These are phyloP conservation scores for Fonsecaea pugnacius DNA, from an alignment of 2,329 filamentous ascomycete species.

Conservation along the genomic window DNA sequence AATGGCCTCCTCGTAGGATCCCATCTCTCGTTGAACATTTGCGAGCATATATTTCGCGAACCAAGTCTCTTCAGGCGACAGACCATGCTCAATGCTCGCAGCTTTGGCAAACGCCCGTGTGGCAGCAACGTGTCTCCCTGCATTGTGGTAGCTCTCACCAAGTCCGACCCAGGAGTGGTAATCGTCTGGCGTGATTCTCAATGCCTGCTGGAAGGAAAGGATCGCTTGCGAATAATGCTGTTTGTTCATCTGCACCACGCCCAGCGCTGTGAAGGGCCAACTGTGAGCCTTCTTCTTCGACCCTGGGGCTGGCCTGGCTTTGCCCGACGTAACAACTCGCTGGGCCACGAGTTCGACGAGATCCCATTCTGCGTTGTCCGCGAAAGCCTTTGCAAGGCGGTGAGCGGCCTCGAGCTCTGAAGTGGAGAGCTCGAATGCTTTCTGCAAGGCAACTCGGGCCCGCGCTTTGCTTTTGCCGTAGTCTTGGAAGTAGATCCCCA, in stretches of 20 bases:
- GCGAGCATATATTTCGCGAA: conserved; percentile 97
- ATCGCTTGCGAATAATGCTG: conserved; percentile 88
- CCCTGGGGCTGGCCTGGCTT: conserved; percentile 84
- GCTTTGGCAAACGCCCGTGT: conserved; percentile 88
- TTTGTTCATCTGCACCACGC: conserved; percentile 92
- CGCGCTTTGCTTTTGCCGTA: conserved; percentile 85
- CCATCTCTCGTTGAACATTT: conserved; percentile 89
- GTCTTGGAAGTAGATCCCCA: conserved; percentile 89
- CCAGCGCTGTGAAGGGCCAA: conserved; percentile 93
- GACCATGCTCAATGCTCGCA: conserved; percentile 70
- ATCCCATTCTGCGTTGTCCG: conserved; percentile 92
- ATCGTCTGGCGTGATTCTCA: conserved; percentile 80
- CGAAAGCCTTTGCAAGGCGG: conserved; percentile 81
- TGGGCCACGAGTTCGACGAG: conserved; percentile 90
- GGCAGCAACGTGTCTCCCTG: conserved; percentile 90
- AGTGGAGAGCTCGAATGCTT: conserved; percentile 89
- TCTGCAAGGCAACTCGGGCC: conserved; percentile 91
- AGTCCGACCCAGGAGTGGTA: conserved; percentile 97
- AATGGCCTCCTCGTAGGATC: conserved; percentile 85
- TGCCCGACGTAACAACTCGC: conserved; percentile 91
- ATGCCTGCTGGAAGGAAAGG: conserved; percentile 85
- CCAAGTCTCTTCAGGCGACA: conserved; percentile 74
- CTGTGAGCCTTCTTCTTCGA: conserved; percentile 92
- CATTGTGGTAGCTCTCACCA: conserved; percentile 96
- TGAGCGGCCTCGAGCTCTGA: conserved; percentile 87